Conservation (phyloP, 2,329 filamentous ascomycete species). For the Aspergillus transmontanensis region DNA sequence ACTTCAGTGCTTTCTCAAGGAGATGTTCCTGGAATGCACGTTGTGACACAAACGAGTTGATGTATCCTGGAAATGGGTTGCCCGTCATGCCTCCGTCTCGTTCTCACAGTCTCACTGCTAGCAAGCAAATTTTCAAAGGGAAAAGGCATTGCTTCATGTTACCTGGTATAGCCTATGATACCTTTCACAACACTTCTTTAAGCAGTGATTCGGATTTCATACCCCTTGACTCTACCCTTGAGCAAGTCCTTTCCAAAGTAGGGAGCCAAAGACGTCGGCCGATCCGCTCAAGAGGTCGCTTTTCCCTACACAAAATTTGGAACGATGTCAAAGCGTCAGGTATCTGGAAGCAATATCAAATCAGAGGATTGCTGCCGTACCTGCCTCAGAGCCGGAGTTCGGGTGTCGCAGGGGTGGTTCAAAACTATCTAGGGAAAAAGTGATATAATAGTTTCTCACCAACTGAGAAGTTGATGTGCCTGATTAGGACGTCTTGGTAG, state of each 20-base stretch:
- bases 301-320: slow-evolving; percentile 17
- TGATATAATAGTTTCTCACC: slow-evolving; percentile 1
- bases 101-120: slow-evolving; percentile 28
- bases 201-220: slow-evolving; percentile 22
- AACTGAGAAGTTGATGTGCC: slow-evolving; percentile 8
- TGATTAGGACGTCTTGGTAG: not conserved
- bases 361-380: not conserved
- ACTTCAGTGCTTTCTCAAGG: slow-evolving; percentile 29
- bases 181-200: slow-evolving; percentile 18
- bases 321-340: slow-evolving; percentile 7
- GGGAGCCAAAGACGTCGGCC: slow-evolving; percentile 12
- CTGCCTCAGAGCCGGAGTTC: not conserved
- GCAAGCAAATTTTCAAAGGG: slow-evolving; percentile 23
- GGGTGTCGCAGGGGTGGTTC: not conserved
- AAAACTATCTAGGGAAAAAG: slow-evolving; percentile 2
- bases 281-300: slow-evolving; percentile 9
- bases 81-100: slow-evolving; percentile 30
- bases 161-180: slow-evolving; percentile 20
- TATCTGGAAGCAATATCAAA: slow-evolving; percentile 1
- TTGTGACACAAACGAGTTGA: not conserved
- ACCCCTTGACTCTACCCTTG: slow-evolving; percentile 25
- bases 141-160: slow-evolving; percentile 15
- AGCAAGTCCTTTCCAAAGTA: slow-evolving; percentile 21
- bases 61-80: slow-evolving; percentile 29
- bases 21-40: slow-evolving; percentile 19